These are phyloP conservation scores for Ploettnerulaceae sp. DNA, from an alignment of 2,329 filamentous ascomycete species.

Conservation along the genomic window DNA sequence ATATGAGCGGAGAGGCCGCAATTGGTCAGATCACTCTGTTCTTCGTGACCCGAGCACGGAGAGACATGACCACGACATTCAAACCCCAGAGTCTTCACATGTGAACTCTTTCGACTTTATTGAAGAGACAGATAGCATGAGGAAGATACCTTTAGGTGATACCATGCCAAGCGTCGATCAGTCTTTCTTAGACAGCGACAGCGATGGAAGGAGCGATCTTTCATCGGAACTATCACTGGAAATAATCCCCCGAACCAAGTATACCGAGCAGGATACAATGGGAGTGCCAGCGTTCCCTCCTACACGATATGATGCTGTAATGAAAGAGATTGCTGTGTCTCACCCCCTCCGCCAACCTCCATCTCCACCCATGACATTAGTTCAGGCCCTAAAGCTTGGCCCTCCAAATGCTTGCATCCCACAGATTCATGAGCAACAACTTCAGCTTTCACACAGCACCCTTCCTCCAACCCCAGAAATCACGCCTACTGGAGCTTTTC, in stretches of 20 bases:
- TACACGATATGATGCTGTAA: constrained; percentile 23
- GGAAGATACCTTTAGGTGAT: constrained; percentile 19
- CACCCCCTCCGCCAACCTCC: constrained; percentile 33
- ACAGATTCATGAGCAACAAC: constrained; percentile 35
- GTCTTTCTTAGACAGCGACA: constrained; percentile 32
- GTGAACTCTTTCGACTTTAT: constrained; percentile 50
- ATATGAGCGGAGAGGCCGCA: constrained; percentile 38
- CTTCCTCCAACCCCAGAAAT: constrained; percentile 33
- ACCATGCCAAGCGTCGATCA: constrained; percentile 33
- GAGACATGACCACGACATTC: constrained; percentile 20
- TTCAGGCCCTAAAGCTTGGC: constrained; percentile 43
- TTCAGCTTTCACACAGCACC: constrained; percentile 10
- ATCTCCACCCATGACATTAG: constrained; percentile 45
- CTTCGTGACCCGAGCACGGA: constrained; percentile 46
- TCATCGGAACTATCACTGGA: constrained; percentile 59
- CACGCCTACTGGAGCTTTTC: constrained; percentile 25
- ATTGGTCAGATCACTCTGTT: constrained; percentile 53
- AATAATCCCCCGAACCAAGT: constrained; percentile 35
- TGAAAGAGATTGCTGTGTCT: constrained; percentile 27
- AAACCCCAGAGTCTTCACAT: constrained; percentile 33
- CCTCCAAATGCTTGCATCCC: constrained; percentile 36
- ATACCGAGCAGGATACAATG: constrained; percentile 28
- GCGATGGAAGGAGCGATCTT: constrained; percentile 47
- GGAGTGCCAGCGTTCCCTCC: constrained; percentile 35
- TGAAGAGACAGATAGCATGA: constrained; percentile 48